These are phyloP conservation scores for Vigna radiata DNA, from an alignment of 306 rosid species.

Conservation along the genomic window DNA sequence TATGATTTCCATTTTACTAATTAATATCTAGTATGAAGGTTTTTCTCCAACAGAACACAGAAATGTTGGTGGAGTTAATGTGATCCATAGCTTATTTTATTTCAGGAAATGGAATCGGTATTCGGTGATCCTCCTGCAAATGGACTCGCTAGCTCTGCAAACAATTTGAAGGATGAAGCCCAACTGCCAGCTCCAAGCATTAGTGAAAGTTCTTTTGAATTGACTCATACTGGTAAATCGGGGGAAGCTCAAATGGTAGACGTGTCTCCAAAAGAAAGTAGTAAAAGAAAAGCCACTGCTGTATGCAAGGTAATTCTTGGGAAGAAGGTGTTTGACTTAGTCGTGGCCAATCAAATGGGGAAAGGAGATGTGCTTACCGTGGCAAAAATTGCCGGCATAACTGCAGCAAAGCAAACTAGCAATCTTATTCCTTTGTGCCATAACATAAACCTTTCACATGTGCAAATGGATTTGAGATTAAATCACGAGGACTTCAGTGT, in stretches of 20 bases:
- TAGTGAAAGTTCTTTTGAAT: conserved; percentile 43
- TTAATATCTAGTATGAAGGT: conserved; percentile 21
- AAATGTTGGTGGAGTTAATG: conserved; percentile 10
- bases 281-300: conserved; percentile 73
- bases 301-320: conserved; percentile 88
- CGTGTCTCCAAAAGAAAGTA: conserved; percentile 77
- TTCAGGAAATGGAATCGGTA: conserved; percentile 86
- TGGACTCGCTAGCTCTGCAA: conserved; percentile 56
- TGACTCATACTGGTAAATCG: conserved; percentile 70
- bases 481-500: conserved; percentile 73
- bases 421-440: conserved; percentile 83
- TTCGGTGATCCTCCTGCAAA: conserved; percentile 67
- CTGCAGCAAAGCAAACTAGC: conserved; percentile 90
- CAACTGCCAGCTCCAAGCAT: conserved; percentile 37
- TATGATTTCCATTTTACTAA: conserved; percentile 26
- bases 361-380: conserved; percentile 92
- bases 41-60: neutral
- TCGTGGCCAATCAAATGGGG: conserved; percentile 58
- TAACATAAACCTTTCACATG: conserved; percentile 73
- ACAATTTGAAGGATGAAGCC: conserved; percentile 47
- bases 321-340: conserved; percentile 85
- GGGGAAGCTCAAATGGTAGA: conserved; percentile 98
- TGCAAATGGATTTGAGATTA: conserved; percentile 67
- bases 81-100: conserved; percentile 20
- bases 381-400: conserved; percentile 90